These are phyloP conservation scores for Sarocladiaceae sp. DNA, from an alignment of 2,329 filamentous ascomycete genomes.

Conservation along the genomic window DNA sequence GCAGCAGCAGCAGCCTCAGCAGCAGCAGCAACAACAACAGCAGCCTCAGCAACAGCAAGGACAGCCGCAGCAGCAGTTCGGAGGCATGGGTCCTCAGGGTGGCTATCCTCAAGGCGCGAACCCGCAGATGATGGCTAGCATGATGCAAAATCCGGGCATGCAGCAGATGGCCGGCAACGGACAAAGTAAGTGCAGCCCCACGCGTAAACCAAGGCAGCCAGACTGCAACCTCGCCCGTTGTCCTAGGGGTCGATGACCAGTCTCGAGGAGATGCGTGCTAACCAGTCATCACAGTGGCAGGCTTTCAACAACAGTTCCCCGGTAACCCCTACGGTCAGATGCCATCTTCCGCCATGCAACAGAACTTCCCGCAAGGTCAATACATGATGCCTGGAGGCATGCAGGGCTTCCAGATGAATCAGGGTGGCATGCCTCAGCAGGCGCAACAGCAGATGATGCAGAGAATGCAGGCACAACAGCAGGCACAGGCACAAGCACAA, in stretches of 20 bases:
- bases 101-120: slow-evolving; percentile 45
- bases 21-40: slow-evolving; percentile 16
- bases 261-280: not conserved
- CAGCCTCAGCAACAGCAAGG: slow-evolving; percentile 33
- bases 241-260: too few species aligned
- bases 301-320: slow-evolving; percentile 53
- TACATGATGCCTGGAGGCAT: slow-evolving; percentile 48
- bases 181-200: slow-evolving; percentile 43
- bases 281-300: slow-evolving; percentile 41
- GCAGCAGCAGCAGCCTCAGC: slow-evolving; percentile 14
- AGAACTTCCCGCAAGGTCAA: slow-evolving; percentile 42
- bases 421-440: slow-evolving; percentile 42
- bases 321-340: slow-evolving; percentile 50
- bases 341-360: slow-evolving; percentile 41
- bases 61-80: slow-evolving; percentile 51
- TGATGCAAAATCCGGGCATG: slow-evolving; percentile 59
- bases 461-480: slow-evolving; percentile 25
- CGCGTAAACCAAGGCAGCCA: too few species aligned
- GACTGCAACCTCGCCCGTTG: not conserved
- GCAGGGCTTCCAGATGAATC: slow-evolving; percentile 50
- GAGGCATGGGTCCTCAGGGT: slow-evolving; percentile 44
- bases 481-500: slow-evolving; percentile 15
- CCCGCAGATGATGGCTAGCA: slow-evolving; percentile 51
- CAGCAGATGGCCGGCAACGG: slow-evolving; percentile 53
- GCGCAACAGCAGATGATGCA: slow-evolving; percentile 40